These are phyloP conservation scores for Abrus pulchellus DNA, from an alignment of 306 rosid species.

Conservation along the genomic window DNA sequence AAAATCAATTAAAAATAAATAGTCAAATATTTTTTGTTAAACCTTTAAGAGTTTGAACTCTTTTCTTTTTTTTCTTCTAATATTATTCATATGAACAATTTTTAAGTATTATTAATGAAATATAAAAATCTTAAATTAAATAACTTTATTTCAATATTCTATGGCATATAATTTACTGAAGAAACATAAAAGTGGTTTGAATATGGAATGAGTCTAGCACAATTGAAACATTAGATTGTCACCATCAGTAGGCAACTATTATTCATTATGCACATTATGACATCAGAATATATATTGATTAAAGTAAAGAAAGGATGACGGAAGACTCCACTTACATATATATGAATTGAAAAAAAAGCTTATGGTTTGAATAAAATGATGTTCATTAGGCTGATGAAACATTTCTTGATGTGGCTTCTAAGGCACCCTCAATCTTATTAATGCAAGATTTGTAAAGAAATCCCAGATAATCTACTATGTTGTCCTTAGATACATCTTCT, in stretches of 20 bases:
- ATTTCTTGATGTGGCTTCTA: conserved; percentile 58
- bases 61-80: no score
- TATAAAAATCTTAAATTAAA: no score
- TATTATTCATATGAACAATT: no score
- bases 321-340: not conserved
- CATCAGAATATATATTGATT: not conserved
- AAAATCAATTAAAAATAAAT: no score
- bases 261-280: conserved; percentile 29
- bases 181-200: not conserved
- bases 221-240: conserved; percentile 15
- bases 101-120: no score
- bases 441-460: conserved; percentile 81
- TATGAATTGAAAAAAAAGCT: conserved; percentile 27
- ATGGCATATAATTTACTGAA: not conserved
- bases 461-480: conserved; percentile 70
- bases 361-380: conserved; percentile 23
- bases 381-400: conserved; percentile 37
- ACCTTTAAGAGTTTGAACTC: no score
- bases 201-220: not conserved
- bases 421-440: conserved; percentile 72
- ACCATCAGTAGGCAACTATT: not conserved
- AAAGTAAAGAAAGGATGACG: not conserved
- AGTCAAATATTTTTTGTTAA: no score
- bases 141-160: not conserved
- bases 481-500: conserved; percentile 64